Percentiles rank a stretch among this genome's conserved stretches.
phyloP scores from a whole-genome alignment of 116 monocot species.

The Phalaenopsis hybrid region DNA sequence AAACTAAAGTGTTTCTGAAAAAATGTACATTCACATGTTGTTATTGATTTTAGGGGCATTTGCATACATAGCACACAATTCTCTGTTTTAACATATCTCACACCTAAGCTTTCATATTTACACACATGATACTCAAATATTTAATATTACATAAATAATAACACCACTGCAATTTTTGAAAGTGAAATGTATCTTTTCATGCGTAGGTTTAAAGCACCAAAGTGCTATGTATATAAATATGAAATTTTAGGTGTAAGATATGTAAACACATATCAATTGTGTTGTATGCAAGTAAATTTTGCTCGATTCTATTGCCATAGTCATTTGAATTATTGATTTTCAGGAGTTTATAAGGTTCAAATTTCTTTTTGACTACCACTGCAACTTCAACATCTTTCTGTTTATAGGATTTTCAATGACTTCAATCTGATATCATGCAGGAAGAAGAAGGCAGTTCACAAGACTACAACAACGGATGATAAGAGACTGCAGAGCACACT shows the following conservation, averaged over 20 bases:
- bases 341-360: not conserved
- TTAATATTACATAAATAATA: no score
- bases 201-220: no score
- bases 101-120: no score
- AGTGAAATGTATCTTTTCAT: no score
- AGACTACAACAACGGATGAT: slow-evolving; percentile 90
- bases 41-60: not conserved
- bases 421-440: slow-evolving; percentile 20
- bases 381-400: not conserved
- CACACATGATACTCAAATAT: no score
- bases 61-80: no score
- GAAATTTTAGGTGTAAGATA: no score
- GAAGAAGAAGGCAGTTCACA: slow-evolving; percentile 98
- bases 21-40: not conserved
- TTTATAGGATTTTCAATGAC: not conserved
- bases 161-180: no score
- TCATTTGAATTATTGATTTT: not conserved
- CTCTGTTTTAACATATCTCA: no score
- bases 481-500: slow-evolving; percentile 93
- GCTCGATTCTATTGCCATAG: not conserved
- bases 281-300: no score
- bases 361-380: not conserved
- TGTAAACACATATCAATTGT: no score
- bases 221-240: no score
- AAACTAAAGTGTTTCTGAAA: not conserved